Conservation (phyloP, 2,329 filamentous ascomycete genomes). For the Fusarium chlamydosporum region DNA sequence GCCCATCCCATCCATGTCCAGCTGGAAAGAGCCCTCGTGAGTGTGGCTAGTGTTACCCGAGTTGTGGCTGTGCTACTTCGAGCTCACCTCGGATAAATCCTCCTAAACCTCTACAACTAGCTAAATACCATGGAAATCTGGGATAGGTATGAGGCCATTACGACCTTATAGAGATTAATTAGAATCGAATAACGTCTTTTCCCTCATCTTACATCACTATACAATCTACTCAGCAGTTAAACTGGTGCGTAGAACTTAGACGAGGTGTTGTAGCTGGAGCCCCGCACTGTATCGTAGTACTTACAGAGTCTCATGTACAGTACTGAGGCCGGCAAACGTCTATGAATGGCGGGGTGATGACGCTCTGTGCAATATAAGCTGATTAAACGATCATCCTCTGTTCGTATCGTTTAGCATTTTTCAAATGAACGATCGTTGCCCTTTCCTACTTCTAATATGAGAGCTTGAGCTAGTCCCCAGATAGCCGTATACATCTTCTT, state of each 20-base stretch:
- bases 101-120: neutral
- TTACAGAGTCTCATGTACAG: slow-evolving; percentile 10
- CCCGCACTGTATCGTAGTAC: slow-evolving; percentile 4
- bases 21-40: slow-evolving; percentile 27
- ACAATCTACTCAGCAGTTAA: neutral
- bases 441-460: neutral
- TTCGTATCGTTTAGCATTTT: neutral
- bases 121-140: neutral
- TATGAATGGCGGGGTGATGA: slow-evolving; percentile 33
- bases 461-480: neutral
- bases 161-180: no score
- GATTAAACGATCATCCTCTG: neutral
- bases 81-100: slow-evolving; percentile 8
- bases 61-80: slow-evolving; percentile 29
- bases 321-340: neutral
- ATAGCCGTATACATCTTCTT: neutral
- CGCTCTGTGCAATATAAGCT: slow-evolving; percentile 21
- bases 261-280: neutral
- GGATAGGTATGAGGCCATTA: neutral
- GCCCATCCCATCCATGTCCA: slow-evolving; percentile 25
- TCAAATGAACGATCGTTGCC: neutral
- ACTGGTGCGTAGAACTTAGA: neutral
- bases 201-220: neutral
- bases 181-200: no score
- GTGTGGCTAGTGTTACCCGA: slow-evolving; percentile 24